Evolutionary conservation across 345 rosid species (phyloP).

Genomic region (Mangifera indica): DNA sequence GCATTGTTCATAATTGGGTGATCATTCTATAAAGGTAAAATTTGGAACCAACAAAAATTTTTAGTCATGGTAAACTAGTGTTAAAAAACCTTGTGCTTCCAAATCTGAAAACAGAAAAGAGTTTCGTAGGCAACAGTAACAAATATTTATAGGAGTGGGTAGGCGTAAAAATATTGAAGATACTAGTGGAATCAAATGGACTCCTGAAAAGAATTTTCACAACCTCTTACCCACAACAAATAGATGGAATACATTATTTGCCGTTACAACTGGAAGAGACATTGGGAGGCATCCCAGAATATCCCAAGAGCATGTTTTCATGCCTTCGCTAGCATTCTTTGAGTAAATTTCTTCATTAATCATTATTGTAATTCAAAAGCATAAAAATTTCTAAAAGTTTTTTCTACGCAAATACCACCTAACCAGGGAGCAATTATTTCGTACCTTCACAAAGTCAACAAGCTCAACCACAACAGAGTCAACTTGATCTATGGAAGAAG

Average conservation of each 20-base stretch:
- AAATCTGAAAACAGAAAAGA: background rate
- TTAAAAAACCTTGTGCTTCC: background rate
- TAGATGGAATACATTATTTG: background rate
- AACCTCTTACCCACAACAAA: background rate
- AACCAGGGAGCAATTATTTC: background rate
- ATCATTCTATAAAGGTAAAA: background rate
- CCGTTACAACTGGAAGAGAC: background rate
- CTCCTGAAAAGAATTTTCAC: background rate
- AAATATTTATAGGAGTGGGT: too few species aligned
- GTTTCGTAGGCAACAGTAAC: background rate
- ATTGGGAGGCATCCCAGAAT: background rate
- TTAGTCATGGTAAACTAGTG: background rate
- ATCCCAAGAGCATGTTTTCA: conserved; percentile 2
- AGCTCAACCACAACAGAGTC: conserved; percentile 67
- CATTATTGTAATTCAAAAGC: background rate
- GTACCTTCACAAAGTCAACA: conserved; percentile 79
- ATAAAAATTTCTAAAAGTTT: background rate
- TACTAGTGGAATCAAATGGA: background rate
- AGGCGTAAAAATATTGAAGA: background rate
- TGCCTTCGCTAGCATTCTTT: background rate
- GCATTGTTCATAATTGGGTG: background rate
- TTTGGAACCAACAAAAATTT: background rate
- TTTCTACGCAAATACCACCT: background rate
- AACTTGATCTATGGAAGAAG: conserved; percentile 43
- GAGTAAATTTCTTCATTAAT: background rate